Conservation (phyloP, 2,329 filamentous ascomycete genomes). For the Cladobotryum protrusum region DNA sequence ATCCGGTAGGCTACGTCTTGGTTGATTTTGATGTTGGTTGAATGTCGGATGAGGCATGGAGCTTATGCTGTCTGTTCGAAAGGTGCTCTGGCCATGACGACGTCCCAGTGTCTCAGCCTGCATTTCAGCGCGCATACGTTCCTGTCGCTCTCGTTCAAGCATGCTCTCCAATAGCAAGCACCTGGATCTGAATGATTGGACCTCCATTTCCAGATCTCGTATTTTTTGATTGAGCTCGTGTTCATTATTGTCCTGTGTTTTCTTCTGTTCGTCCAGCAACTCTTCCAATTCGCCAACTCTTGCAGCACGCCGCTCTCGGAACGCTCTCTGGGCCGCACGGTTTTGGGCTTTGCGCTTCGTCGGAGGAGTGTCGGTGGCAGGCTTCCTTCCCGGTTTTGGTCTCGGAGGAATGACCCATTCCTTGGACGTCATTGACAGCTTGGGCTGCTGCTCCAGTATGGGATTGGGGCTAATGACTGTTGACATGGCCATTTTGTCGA, state of each 20-base stretch:
- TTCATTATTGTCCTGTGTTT: slow-evolving; percentile 50
- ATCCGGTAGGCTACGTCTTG: slow-evolving; percentile 24
- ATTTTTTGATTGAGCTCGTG: slow-evolving; percentile 53
- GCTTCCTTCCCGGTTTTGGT: slow-evolving; percentile 88
- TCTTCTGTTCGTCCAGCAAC: slow-evolving; percentile 56
- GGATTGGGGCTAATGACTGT: slow-evolving; percentile 38
- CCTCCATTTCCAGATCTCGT: slow-evolving; percentile 54
- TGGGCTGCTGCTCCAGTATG: slow-evolving; percentile 35
- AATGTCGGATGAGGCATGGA: slow-evolving; percentile 20
- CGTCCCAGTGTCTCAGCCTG: slow-evolving; percentile 32
- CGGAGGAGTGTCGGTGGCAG: slow-evolving; percentile 83
- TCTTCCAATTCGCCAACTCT: slow-evolving; percentile 72
- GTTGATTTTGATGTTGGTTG: slow-evolving; percentile 22
- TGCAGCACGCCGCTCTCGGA: slow-evolving; percentile 79
- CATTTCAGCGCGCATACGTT: slow-evolving; percentile 38
- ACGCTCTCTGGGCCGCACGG: slow-evolving; percentile 82
- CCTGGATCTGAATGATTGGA: slow-evolving; percentile 58
- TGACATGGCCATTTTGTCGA: slow-evolving; percentile 43
- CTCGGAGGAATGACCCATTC: slow-evolving; percentile 82
- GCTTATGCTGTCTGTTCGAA: slow-evolving; percentile 23
- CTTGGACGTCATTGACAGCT: slow-evolving; percentile 64
- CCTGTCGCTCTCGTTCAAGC: slow-evolving; percentile 52
- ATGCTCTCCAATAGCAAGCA: slow-evolving; percentile 59
- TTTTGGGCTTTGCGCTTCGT: slow-evolving; percentile 96
- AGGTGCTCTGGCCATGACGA: slow-evolving; percentile 23